These are phyloP conservation scores for Yamadazyma atlantica DNA, from an alignment of 1,139 yeast species.

Conservation along the genomic window DNA sequence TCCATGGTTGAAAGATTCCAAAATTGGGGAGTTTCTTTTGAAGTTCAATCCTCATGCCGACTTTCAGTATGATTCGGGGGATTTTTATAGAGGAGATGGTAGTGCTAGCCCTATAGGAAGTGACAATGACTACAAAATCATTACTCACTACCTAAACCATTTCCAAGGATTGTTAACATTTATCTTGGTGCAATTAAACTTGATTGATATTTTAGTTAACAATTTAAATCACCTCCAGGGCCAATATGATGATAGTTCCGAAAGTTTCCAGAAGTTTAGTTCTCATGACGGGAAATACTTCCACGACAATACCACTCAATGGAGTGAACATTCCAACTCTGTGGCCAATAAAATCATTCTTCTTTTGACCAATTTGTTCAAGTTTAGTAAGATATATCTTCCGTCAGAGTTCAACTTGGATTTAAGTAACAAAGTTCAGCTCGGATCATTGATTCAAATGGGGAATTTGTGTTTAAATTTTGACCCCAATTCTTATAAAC, in stretches of 20 bases:
- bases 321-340: neutral
- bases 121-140: slow-evolving; percentile 22
- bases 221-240: slow-evolving; percentile 33
- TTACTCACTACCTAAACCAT: slow-evolving; percentile 41
- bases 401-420: slow-evolving; percentile 36
- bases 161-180: slow-evolving; percentile 59
- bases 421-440: slow-evolving; percentile 11
- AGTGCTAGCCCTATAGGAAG: slow-evolving; percentile 9
- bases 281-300: too few relatives aligned
- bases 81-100: neutral
- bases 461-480: slow-evolving; percentile 12
- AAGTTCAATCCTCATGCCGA: slow-evolving; percentile 12
- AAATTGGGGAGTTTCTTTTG: slow-evolving; percentile 32
- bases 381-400: slow-evolving; percentile 53
- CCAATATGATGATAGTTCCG: neutral
- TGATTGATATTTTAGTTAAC: slow-evolving; percentile 54
- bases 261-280: too few relatives aligned
- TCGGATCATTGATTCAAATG: slow-evolving; percentile 13
- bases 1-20: slow-evolving; percentile 51
- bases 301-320: neutral
- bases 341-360: slow-evolving; percentile 58
- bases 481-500: neutral
- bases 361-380: slow-evolving; percentile 61
- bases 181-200: slow-evolving; percentile 55
- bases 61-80: slow-evolving; percentile 6